Conservation (phyloP, 2,329 filamentous ascomycete genomes). For the Sarocladium brachiariae region DNA sequence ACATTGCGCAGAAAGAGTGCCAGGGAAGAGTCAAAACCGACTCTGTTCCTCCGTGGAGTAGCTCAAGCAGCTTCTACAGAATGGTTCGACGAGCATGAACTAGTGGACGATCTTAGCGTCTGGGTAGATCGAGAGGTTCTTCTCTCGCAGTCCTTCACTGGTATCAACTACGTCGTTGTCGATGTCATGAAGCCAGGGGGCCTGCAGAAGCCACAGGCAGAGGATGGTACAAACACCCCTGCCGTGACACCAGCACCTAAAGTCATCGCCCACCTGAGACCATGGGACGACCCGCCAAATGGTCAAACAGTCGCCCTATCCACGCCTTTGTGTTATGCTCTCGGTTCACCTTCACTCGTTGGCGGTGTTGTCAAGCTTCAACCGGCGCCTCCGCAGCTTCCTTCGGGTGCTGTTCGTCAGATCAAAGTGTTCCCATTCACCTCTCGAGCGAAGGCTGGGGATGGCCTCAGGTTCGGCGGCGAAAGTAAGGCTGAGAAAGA, state of each 20-base stretch:
- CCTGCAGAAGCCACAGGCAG: conserved; percentile 61
- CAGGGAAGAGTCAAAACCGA: conserved; percentile 59
- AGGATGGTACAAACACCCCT: conserved; percentile 56
- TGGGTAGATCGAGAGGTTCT: conserved; percentile 82
- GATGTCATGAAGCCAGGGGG: conserved; percentile 80
- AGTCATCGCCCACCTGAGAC: conserved; percentile 65
- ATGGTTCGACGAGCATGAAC: conserved; percentile 68
- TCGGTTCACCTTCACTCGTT: conserved; percentile 67
- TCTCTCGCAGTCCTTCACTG: conserved; percentile 63
- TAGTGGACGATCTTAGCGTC: conserved; percentile 57
- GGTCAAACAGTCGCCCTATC: conserved; percentile 76
- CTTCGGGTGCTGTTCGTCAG: conserved; percentile 54
- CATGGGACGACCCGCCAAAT: conserved; percentile 85
- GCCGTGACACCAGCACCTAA: conserved; percentile 40
- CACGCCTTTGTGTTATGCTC: conserved; percentile 62
- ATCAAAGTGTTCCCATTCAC: conserved; percentile 80
- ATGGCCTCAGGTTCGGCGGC: conserved; percentile 77
- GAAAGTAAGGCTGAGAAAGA: conserved; percentile 79
- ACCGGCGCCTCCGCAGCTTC: conserved; percentile 66
- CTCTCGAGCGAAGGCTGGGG: conserved; percentile 45
- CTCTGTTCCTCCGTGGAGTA: conserved; percentile 73
- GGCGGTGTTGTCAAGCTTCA: conserved; percentile 86
- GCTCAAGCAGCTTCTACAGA: conserved; percentile 63
- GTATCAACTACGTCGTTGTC: conserved; percentile 71
- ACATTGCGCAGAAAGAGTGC: conserved; percentile 50